phyloP scores from a whole-genome alignment of 2,329 filamentous ascomycete genomes.

The Elsinoe batatas region DNA sequence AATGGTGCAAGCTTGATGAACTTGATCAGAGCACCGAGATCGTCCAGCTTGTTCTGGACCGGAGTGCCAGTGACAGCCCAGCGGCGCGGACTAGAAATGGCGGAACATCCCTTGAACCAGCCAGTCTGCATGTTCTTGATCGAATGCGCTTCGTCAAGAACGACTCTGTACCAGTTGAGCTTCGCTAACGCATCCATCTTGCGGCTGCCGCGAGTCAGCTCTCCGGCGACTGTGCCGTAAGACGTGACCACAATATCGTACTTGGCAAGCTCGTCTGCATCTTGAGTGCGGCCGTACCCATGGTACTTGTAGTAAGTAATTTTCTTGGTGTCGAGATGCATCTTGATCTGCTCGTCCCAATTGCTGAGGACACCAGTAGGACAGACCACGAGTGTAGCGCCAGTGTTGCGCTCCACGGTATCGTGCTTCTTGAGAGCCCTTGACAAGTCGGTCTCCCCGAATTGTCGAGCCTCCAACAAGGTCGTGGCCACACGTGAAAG shows the following conservation, averaged over 20 bases:
- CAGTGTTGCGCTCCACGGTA: slow-evolving; percentile 54
- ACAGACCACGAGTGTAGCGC: slow-evolving; percentile 75
- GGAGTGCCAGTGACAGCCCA: slow-evolving; percentile 98
- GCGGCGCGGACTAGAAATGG: slow-evolving; percentile 66
- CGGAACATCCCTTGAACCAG: slow-evolving; percentile 76
- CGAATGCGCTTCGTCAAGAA: slow-evolving; percentile 88
- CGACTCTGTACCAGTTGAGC: slow-evolving; percentile 86
- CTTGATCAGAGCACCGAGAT: slow-evolving; percentile 74
- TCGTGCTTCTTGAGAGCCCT: slow-evolving; percentile 26
- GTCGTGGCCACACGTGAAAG: slow-evolving; percentile 66
- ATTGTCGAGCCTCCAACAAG: slow-evolving; percentile 51
- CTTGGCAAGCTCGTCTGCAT: slow-evolving; percentile 55
- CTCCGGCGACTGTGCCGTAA: slow-evolving; percentile 77
- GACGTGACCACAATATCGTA: slow-evolving; percentile 87
- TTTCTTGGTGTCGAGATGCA: slow-evolving; percentile 58
- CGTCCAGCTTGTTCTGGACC: slow-evolving; percentile 86
- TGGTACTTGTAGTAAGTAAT: slow-evolving; percentile 79
- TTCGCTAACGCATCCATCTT: slow-evolving; percentile 58
- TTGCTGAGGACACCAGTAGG: slow-evolving; percentile 87
- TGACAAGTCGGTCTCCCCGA: slow-evolving; percentile 46
- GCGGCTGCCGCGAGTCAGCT: slow-evolving; percentile 32
- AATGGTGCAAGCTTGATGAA: slow-evolving; percentile 82
- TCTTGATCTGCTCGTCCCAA: slow-evolving; percentile 85
- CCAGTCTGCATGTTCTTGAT: slow-evolving; percentile 78
- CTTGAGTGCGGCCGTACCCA: slow-evolving; percentile 63